Percentiles rank a stretch among this genome's conserved stretches.
Evolutionary conservation across 331 rosid species (phyloP).

Genomic region (Malus hybrid): DNA sequence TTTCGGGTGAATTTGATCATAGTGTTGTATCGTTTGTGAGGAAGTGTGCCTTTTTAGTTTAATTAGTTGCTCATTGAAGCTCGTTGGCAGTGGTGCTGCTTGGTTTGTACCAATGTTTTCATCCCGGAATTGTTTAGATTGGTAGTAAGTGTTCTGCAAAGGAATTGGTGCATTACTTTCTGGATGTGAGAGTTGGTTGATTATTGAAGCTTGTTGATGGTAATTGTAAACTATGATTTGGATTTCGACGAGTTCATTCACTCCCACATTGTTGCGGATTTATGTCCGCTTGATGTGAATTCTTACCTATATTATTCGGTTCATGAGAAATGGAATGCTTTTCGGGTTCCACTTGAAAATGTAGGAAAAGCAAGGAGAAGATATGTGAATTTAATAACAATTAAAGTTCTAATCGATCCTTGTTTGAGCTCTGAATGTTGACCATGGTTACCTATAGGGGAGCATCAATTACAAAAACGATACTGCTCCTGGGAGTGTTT

Average conservation of each 20-base stretch:
- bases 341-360: background rate
- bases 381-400: background rate
- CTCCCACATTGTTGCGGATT: background rate
- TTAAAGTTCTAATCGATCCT: background rate
- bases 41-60: background rate
- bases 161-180: background rate
- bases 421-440: background rate
- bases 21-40: background rate
- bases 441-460: background rate
- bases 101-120: background rate
- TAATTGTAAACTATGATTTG: background rate
- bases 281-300: background rate
- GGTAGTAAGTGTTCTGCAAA: background rate
- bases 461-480: background rate
- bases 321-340: background rate
- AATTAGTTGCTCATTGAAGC: background rate
- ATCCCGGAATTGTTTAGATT: background rate
- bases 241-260: background rate
- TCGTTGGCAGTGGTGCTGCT: background rate
- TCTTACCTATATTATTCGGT: background rate
- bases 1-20: background rate
- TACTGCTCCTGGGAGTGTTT: constrained; percentile 20
- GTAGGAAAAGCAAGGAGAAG: background rate
- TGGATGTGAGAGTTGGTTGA: background rate
- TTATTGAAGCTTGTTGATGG: background rate